Conservation (phyloP, 495 filamentous ascomycete genomes). For the Neurospora tetraspora region DNA sequence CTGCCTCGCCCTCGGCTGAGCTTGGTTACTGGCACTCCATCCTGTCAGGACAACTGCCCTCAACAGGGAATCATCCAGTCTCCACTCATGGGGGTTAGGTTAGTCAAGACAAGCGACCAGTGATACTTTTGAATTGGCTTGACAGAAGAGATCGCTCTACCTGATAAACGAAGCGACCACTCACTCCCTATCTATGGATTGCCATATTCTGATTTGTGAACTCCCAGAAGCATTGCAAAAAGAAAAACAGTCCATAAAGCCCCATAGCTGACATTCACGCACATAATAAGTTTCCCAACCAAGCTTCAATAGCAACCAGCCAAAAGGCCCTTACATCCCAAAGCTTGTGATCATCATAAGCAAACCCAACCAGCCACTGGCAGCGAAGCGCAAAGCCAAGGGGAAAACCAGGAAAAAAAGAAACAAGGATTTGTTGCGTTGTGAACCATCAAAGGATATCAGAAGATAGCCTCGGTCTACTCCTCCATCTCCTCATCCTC, state of each 20-base stretch:
- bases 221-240: not conserved
- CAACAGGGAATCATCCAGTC: not conserved
- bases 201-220: not conserved
- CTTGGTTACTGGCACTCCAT: not conserved
- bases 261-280: not conserved
- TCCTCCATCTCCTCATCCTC: constrained; percentile 41
- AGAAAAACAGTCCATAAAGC: not conserved
- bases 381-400: not conserved
- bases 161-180: not conserved
- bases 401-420: not conserved
- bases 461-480: constrained; percentile 15
- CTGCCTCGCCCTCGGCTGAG: not conserved
- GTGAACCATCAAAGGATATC: not conserved
- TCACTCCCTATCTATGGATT: not conserved
- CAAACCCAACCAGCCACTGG: not conserved
- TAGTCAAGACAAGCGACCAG: not conserved
- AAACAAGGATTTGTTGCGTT: not conserved
- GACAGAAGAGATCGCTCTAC: not conserved
- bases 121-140: not conserved
- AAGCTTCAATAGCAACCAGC: not conserved
- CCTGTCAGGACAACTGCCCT: not conserved
- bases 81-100: not conserved
- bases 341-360: not conserved
- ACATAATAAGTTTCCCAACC: not conserved
- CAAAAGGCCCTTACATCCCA: not conserved